A percentile compares a stretch with the other conserved stretches of the same genome.
Conservation (phyloP, 345 rosid genomes). For the Gossypium raimondii region DNA sequence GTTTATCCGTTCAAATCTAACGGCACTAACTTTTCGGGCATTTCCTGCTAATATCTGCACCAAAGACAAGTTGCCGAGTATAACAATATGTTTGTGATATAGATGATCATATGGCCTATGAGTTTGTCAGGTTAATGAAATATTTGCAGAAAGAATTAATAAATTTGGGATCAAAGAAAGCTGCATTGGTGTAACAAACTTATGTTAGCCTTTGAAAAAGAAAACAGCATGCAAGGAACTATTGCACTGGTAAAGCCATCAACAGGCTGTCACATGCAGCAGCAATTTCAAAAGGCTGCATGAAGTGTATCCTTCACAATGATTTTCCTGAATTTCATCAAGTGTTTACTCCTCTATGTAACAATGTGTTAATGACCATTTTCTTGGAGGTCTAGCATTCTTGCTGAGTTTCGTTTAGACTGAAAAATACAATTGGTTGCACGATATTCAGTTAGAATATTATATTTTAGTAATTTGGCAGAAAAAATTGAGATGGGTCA, state of each 20-base stretch:
- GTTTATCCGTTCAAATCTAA: conserved; percentile 69
- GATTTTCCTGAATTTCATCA: too few species aligned
- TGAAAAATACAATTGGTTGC: background rate
- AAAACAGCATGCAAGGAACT: background rate
- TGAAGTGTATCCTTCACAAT: background rate
- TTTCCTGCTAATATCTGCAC: conserved; percentile 88
- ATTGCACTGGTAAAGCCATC: background rate
- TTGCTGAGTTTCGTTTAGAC: too few species aligned
- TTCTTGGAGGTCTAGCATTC: too few species aligned
- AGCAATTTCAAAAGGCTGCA: background rate
- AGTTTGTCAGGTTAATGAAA: background rate
- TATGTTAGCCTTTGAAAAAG: background rate
- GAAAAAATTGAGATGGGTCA: background rate
- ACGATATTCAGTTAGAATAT: background rate
- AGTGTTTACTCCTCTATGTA: too few species aligned
- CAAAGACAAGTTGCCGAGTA: conserved; percentile 2
- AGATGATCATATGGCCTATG: background rate
- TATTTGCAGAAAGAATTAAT: background rate
- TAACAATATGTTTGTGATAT: background rate
- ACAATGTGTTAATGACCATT: too few species aligned
- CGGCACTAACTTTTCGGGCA: conserved; percentile 94
- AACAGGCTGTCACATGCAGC: background rate
- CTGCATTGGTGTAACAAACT: background rate
- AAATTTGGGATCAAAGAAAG: background rate
- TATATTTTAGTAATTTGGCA: background rate